phyloP scores from a whole-genome alignment of 208 protist species.

The Kentomonas sorsogonicus region DNA sequence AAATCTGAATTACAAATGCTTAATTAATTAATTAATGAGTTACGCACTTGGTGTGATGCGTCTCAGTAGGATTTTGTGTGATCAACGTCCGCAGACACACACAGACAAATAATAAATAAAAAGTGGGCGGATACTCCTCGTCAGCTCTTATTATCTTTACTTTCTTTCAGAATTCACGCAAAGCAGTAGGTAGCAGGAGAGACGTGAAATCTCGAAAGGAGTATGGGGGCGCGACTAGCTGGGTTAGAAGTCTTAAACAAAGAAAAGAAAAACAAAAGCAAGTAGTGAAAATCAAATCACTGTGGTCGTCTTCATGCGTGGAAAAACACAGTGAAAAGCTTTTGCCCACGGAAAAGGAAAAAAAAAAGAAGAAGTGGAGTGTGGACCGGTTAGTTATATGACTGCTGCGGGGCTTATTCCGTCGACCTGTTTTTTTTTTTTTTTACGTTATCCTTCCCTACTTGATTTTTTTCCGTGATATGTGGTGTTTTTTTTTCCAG shows the following conservation, averaged over 20 bases:
- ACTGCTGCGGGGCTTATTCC: not conserved
- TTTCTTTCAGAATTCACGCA: too few relatives aligned
- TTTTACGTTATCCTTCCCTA: not conserved
- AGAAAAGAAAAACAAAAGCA: slow-evolving; percentile 6
- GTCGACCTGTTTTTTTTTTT: slow-evolving; percentile 4
- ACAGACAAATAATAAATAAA: too few relatives aligned
- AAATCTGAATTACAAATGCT: too few relatives aligned
- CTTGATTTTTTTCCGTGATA: not conserved
- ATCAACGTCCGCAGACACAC: too few relatives aligned
- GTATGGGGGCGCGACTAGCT: too few relatives aligned
- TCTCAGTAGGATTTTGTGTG: too few relatives aligned
- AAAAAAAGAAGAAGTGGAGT: slow-evolving; percentile 1
- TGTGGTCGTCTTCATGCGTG: not conserved
- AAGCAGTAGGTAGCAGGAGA: too few relatives aligned
- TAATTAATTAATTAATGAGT: too few relatives aligned
- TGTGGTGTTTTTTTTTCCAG: not conserved
- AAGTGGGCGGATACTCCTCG: too few relatives aligned
- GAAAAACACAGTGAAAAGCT: not conserved
- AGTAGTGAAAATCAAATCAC: not conserved
- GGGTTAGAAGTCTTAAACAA: not conserved
- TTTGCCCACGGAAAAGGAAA: not conserved
- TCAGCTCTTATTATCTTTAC: too few relatives aligned
- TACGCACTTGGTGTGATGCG: too few relatives aligned
- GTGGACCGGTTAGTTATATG: not conserved
- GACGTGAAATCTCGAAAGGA: too few relatives aligned